These are phyloP conservation scores for Fusarium avenaceum DNA, from an alignment of 2,329 filamentous ascomycete genomes.

Conservation along the genomic window DNA sequence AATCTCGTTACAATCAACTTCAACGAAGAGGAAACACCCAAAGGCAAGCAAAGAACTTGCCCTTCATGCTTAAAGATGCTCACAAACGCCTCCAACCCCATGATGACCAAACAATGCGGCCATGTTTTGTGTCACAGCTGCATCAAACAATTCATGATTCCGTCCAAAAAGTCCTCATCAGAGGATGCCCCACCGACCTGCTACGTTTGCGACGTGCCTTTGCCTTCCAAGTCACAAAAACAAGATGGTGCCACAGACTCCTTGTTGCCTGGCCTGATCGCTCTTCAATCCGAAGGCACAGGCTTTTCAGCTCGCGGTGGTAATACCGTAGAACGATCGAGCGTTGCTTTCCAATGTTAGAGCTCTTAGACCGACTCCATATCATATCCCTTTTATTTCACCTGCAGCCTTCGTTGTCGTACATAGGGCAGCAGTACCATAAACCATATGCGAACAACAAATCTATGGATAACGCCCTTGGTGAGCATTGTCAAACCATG, in stretches of 20 bases:
- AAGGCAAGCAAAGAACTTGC: constrained; percentile 69
- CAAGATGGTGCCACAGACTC: constrained; percentile 64
- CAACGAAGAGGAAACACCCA: constrained; percentile 72
- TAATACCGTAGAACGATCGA: constrained; percentile 82
- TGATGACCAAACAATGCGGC: constrained; percentile 88
- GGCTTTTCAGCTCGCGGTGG: constrained; percentile 91
- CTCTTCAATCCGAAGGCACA: constrained; percentile 87
- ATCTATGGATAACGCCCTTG: constrained; percentile 81
- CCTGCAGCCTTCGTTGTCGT: constrained; percentile 39
- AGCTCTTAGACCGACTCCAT: constrained; percentile 3
- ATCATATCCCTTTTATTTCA: constrained; percentile 31
- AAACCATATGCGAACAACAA: constrained; percentile 81
- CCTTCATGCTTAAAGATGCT: constrained; percentile 88
- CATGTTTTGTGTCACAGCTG: constrained; percentile 92
- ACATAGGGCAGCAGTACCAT: constrained; percentile 53
- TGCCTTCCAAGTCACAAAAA: constrained; percentile 67
- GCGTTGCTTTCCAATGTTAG: constrained; percentile 86
- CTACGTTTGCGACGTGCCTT: constrained; percentile 87
- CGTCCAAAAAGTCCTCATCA: constrained; percentile 57
- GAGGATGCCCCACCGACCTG: constrained; percentile 69
- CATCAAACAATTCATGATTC: constrained; percentile 84
- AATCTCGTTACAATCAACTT: constrained; percentile 82
- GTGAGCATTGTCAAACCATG: constrained; percentile 90
- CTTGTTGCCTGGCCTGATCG: constrained; percentile 79
- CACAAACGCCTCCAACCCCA: constrained; percentile 84